Evolutionary conservation across 306 rosid species (phyloP), one percentile per base, ranked within the genome.

Genomic region (Trichosanthes truncata): DNA sequence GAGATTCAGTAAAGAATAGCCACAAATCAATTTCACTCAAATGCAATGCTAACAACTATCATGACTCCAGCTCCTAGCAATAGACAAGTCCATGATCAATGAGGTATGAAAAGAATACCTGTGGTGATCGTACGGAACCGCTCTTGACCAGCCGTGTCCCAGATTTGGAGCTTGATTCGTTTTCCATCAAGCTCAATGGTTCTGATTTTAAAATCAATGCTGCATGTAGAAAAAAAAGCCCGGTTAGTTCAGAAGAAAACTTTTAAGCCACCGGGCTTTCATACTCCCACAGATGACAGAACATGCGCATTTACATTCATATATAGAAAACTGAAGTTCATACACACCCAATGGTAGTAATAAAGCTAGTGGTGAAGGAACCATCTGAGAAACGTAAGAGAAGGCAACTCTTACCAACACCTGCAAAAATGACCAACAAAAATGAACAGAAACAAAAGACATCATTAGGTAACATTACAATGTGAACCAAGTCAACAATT

Each of bases 121-220:
- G 97, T 92, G 38, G 98, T 95, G 81, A 95, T 95, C 63, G 98
- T 92, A 52, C 98, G 92, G 79, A 95, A 95, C 75, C 97, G 89
- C 87, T 95, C 98, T 74, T 95, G 98, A 43, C 98, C 98, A 74
- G 98, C 98, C 20, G 98, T 95, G 77, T 95, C 98, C 98, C 98
- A 95, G 71, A 95, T 91, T 89, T 95, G 98, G 69, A 95, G 93
- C 86, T 91, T 95, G 81, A 95, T 88, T 75, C 93, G 90, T 82
- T 95, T 95, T 56, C 92, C 97, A 91, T 95, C 97, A 82, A 91
- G 89, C 83, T 92, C 97, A 84, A 95, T 95, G 89, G 96, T 88
- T 81, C 97, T 92, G 69, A 91, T 92, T 84, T 93, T 95, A 82
- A 89, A 95, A 83, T 95, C 98, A 86, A 95, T 95, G 20, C 98